Percentiles rank a stretch among this genome's conserved stretches.
phyloP scores from a whole-genome alignment of 768 basidiomycete species.

The Grammothele lineata region DNA sequence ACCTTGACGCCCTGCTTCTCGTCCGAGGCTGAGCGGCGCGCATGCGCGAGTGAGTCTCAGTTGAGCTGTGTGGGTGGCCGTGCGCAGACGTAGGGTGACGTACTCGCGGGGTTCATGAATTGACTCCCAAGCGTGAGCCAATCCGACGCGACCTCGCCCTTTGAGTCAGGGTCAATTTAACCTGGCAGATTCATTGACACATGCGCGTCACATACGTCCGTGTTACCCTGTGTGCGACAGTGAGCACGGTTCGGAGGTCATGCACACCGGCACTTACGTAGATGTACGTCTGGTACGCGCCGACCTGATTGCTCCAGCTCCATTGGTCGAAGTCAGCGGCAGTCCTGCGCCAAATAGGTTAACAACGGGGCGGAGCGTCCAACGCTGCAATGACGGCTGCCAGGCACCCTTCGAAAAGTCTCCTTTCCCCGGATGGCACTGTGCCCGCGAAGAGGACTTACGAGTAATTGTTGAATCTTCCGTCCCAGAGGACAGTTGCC shows the following conservation, averaged over 20 bases:
- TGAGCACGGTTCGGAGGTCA: too few relatives aligned
- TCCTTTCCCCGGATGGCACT: not conserved
- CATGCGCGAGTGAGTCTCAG: not conserved
- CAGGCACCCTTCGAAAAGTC: not conserved
- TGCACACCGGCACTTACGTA: constrained; percentile 24
- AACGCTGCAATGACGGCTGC: not conserved
- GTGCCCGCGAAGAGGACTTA: constrained; percentile 2
- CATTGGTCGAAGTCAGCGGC: constrained; percentile 23
- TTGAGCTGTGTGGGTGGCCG: not conserved
- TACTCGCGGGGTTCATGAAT: constrained; percentile 29
- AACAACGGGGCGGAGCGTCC: not conserved
- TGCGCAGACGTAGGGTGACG: not conserved
- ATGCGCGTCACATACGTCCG: constrained; percentile 8
- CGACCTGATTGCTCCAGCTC: constrained; percentile 30
- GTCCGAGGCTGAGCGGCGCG: constrained; percentile 21
- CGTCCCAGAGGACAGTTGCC: constrained; percentile 28
- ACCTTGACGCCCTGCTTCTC: constrained; percentile 30
- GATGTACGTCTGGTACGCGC: constrained; percentile 29
- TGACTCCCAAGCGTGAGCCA: constrained; percentile 21
- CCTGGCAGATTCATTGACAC: not conserved
- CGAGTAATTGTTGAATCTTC: constrained; percentile 24
- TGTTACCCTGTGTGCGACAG: constrained; percentile 10
- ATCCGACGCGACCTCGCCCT: constrained; percentile 11
- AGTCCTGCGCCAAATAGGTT: constrained; percentile 12
- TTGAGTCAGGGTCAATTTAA: not conserved